These are phyloP conservation scores for Leishmania turanica DNA, from an alignment of 208 protist species.

Conservation along the genomic window DNA sequence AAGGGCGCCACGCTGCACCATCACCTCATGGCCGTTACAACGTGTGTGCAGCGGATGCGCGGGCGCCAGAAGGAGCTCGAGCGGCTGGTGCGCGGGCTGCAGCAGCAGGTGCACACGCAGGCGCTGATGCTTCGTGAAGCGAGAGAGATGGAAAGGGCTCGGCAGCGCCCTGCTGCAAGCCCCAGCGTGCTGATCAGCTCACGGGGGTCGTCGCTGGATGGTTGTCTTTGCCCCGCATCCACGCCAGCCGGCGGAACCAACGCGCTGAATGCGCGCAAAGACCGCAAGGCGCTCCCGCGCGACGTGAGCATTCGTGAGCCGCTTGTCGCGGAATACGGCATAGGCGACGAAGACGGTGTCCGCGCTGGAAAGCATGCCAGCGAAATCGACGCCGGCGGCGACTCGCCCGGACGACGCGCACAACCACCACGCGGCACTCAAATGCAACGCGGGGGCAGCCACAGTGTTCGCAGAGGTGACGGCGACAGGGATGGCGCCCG, in stretches of 20 bases:
- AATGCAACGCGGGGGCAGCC: not conserved
- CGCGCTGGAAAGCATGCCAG: not conserved
- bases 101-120: conserved; percentile 18
- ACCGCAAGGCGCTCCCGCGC: conserved; percentile 23
- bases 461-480: not conserved
- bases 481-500: conserved; percentile 4
- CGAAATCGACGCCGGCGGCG: not conserved
- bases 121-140: not conserved
- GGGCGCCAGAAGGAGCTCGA: conserved; percentile 36
- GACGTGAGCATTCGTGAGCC: conserved; percentile 27
- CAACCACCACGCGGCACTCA: not conserved
- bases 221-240: no score
- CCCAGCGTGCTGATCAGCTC: not conserved
- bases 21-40: conserved; percentile 36
- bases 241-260: not conserved
- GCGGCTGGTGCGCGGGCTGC: conserved; percentile 16
- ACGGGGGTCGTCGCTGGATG: not conserved
- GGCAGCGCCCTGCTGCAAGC: not conserved
- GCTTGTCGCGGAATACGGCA: conserved; percentile 17
- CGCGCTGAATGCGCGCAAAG: no score
- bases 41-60: conserved; percentile 25
- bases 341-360: not conserved
- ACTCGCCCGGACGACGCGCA: not conserved
- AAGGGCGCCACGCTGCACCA: conserved; percentile 20
- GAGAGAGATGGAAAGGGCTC: not conserved